phyloP scores from a whole-genome alignment of 108 stramenopile species.

The Skeletonema potamos region DNA sequence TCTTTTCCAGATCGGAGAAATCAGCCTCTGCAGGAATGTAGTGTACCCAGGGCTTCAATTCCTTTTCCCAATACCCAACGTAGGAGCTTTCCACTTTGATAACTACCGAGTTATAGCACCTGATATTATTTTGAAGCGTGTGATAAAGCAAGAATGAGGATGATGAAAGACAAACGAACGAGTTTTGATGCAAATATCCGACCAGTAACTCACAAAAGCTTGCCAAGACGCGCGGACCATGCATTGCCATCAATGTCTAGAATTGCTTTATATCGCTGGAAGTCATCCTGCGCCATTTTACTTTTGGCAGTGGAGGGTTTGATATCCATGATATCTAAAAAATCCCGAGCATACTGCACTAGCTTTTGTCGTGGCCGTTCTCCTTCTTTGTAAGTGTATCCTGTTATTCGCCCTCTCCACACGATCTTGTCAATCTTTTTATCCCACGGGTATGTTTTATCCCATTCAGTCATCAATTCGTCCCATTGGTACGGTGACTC shows the following conservation, averaged over 20 bases:
- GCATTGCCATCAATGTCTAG: conserved; percentile 56
- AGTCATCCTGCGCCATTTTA: conserved; percentile 29
- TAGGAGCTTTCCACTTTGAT: conserved; percentile 46
- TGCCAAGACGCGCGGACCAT: conserved; percentile 42
- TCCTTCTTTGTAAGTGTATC: conserved; percentile 25
- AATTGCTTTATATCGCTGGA: conserved; percentile 36
- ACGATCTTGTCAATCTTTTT: conserved; percentile 28
- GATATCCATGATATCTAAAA: conserved; percentile 27
- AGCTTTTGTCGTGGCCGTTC: conserved; percentile 25
- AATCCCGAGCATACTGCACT: conserved; percentile 7
- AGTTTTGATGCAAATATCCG: background rate
- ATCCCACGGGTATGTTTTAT: conserved; percentile 21
- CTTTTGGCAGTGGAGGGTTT: background rate
- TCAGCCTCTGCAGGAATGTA: conserved; percentile 46
- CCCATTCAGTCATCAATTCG: conserved; percentile 22
- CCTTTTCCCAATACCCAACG: conserved; percentile 42
- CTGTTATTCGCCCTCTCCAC: conserved; percentile 29
- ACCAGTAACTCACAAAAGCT: conserved; percentile 7
- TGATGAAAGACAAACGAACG: background rate
- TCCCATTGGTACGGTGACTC: conserved; percentile 24
- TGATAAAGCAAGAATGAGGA: background rate
- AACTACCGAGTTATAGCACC: conserved; percentile 45
- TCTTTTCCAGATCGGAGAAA: conserved; percentile 30
- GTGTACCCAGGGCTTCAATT: conserved; percentile 45
- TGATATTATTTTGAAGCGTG: background rate